Base-by-base conservation (phyloP, 2,329 filamentous ascomycete genomes). In the Huntiella savannae region DNA sequence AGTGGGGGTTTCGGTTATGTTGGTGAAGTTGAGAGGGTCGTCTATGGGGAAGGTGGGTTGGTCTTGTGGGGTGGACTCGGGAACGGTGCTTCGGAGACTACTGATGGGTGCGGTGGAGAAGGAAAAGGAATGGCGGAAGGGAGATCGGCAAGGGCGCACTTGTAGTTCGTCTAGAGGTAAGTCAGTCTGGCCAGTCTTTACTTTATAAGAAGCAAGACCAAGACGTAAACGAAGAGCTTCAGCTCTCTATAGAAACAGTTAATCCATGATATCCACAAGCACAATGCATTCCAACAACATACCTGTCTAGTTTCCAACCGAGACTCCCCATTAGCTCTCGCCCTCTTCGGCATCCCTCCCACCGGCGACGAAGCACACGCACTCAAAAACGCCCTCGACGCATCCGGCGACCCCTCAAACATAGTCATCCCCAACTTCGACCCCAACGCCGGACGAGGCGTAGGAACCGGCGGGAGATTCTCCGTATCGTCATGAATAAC, bases 171-270 rank as follows among this genome's bases (percentile, higher is more conserved):
- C 66, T 50, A 83, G 68, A 1, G 79, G 77, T 22, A 82, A 67
- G 48, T 71, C 63, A 46, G 75, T 70, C 60, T 87, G 82, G 50
- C 80, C 76, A 2, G 81, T 86, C 48, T 70, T 71, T 53, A 87
- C 67, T 61, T 86, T 86, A 66, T 85, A 86, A 55, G 71, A 72
- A 11, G 79, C 82, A 15, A 85, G 70, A 22, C 72, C 68, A 12
- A 87, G 71, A n/a, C 80, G 71, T 7, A 83, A 68, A 44, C 71
- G 71, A 39, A 86, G 65, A 42, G 75, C 71, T 55, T 80, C 72
- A 15, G 76, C 77, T 60, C 73, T 71, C 70, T 81, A 58, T 45
- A 47, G 33, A 4, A n/a, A 28, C 33, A 15, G 36, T 49, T 40
- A 48, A 35, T n/a, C 22, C 22, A 16, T 39, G 28, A 16, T 40